phyloP scores from a whole-genome alignment of 2,329 filamentous ascomycete species.

The Botryotinia convoluta region DNA sequence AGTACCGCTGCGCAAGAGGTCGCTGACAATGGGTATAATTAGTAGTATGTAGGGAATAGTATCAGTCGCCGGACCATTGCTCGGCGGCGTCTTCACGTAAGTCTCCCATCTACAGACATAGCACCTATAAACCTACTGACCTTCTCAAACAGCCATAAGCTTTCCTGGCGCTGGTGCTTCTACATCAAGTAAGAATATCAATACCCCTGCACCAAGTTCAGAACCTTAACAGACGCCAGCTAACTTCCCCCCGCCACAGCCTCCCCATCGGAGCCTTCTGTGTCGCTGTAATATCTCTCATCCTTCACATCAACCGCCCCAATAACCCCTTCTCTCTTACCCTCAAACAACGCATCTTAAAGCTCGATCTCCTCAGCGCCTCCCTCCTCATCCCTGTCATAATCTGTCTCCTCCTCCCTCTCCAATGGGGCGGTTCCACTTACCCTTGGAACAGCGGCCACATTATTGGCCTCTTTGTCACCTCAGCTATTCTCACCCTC shows the following conservation, averaged over 20 bases:
- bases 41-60: conserved; percentile 36
- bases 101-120: background rate
- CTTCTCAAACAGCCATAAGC: conserved; percentile 22
- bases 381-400: conserved; percentile 40
- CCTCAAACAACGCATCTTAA: conserved; percentile 28
- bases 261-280: conserved; percentile 40
- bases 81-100: conserved; percentile 35
- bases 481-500: conserved; percentile 34
- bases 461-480: conserved; percentile 40
- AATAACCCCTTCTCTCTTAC: conserved; percentile 29
- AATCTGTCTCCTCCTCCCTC: conserved; percentile 41
- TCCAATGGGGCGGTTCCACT: conserved; percentile 43
- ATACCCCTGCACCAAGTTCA: background rate
- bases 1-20: conserved; percentile 33
- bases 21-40: conserved; percentile 35
- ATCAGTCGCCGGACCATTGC: conserved; percentile 36
- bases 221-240: background rate
- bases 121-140: conserved; percentile 14
- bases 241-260: conserved; percentile 16
- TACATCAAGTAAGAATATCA: conserved; percentile 28
- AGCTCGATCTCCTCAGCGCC: conserved; percentile 40
- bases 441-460: conserved; percentile 39
- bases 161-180: conserved; percentile 38
- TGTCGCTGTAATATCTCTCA: conserved; percentile 40
- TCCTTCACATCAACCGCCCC: conserved; percentile 44